Evolutionary conservation across 1,139 yeast species (phyloP), one percentile per base, ranked within the genome.

Genomic region (Hansenula lynferdii): DNA sequence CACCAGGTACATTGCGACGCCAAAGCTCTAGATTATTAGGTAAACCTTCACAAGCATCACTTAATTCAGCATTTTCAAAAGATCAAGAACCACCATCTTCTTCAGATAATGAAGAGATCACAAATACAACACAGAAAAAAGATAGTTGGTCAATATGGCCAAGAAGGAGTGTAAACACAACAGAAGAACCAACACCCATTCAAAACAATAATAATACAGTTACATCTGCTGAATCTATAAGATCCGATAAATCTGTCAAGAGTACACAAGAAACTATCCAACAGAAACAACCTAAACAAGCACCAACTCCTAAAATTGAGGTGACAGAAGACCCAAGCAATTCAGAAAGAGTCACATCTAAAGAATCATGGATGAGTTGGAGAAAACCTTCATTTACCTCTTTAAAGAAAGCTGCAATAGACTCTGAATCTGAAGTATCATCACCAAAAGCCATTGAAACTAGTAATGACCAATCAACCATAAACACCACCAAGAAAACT

Each of bases 301-400:
- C 22, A 14, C 16, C 11, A 4, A 16, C 11, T 6, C 6, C 17
- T 21, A 38, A 21, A 42, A 21, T 34, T n/a, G 35, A 21, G 11
- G 29, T 14, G 4, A 9, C 19, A 27, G 30, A 28, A 23, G 36
- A 15, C 25, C 26, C 15, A n/a, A 31, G n/a, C 3, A 5, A 34
- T 2, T 18, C 15, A 11, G 36, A 43, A 12, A n/a, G 36, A 14
- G 39, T 42, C 12, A n/a, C n/a, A n/a, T n/a, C n/a, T n/a, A n/a
- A n/a, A n/a, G n/a, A 35, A 3, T 17, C n/a, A 11, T 51, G 56
- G 56, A 41, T 51, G 11, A 43, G 45, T n/a, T 54, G 58, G 58
- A 40, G 42, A 26, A 45, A 44, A 29, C 48, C 57, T 4, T 53
- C 57, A 2, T 29, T 45, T 17, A 43, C 50, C 2, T 55, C 61